Evolutionary conservation across 2,329 filamentous ascomycete species (phyloP), one percentile per base, ranked within the genome.

Genomic region (Diaporthe batatas): DNA sequence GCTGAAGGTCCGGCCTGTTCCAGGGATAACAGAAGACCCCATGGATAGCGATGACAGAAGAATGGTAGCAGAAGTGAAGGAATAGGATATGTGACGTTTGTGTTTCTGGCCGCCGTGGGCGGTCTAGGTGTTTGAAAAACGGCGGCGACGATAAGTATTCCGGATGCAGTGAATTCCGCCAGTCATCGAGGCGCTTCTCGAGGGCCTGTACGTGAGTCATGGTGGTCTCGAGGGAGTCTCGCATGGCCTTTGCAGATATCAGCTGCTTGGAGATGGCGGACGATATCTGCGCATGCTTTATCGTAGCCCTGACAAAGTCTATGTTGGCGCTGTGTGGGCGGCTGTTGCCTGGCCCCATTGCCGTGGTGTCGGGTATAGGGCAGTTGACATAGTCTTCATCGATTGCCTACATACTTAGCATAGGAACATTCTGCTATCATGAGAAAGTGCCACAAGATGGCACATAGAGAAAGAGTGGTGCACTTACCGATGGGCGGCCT

Each of bases 401-500:
- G 68, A 77, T 75, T 29, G 62, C 71, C 69, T 74, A 42, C 39
- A 18, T 18, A 39, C 36, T 42, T 42, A 42, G 39, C 39, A 18
- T 11, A 12, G 12, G 14, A 11, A 42, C 14, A 10, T 39, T 39
- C 12, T 39, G 2, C 8, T 12, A 2, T 39, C 36, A 29, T 29
- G 36, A 39, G 8, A 39, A 39, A 2, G 12, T 3, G 36, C 8
- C 36, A 42, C 10, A 14, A 12, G 14, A 42, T 14, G 39, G 16
- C 6, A 14, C 39, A 18, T 6, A 18, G 12, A 42, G 6, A 14
- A 42, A 18, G 39, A 42, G 39, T 42, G 16, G 39, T 3, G 39
- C 14, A 75, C 75, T 59, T 42, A 77, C 76, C 2, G 76, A 76
- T 44, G 76, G 71, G 7, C 75, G 65, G n/a, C 75, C 74, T 5